Evolutionary conservation across 805 yeast genomes (phyloP).

Genomic region (Suhomyces vadensis): DNA sequence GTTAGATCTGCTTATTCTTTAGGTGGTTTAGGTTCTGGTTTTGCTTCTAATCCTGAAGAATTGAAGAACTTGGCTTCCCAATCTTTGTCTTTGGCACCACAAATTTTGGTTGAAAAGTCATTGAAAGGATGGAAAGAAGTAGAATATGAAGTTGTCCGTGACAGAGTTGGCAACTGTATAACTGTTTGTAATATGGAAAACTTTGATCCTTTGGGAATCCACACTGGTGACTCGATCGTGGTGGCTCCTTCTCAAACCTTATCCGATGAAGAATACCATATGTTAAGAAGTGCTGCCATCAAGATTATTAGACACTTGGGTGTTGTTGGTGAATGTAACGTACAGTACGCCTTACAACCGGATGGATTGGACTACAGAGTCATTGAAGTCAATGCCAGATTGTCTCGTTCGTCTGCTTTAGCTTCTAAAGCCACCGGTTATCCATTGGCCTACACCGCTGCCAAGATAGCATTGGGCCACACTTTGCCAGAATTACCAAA

Average conservation of each 20-base stretch:
- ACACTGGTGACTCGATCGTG: constrained; percentile 98
- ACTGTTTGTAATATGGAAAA: constrained; percentile 99
- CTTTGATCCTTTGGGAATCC: constrained; percentile 97
- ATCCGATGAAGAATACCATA: constrained; percentile 95
- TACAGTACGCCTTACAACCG: constrained; percentile 94
- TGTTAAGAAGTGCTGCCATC: constrained; percentile 96
- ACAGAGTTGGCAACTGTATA: constrained; percentile 93
- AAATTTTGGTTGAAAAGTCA: constrained; percentile 93
- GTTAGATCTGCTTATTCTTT: constrained; percentile 96
- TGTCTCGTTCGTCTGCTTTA: constrained; percentile 94
- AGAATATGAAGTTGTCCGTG: constrained; percentile 98
- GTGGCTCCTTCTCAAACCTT: constrained; percentile 98
- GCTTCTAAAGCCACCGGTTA: constrained; percentile 99
- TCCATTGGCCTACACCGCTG: constrained; percentile 98
- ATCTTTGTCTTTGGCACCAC: constrained; percentile 88
- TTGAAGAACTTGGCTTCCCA: constrained; percentile 85
- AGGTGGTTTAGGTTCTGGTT: constrained; percentile 98
- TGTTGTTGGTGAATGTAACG: constrained; percentile 98
- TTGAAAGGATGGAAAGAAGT: constrained; percentile 99
- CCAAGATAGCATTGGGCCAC: constrained; percentile 92
- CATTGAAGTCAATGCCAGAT: constrained; percentile 95
- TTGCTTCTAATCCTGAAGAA: constrained; percentile 82
- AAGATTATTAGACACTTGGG: constrained; percentile 97
- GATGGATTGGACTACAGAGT: constrained; percentile 94
- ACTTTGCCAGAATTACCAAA: constrained; percentile 94